These are phyloP conservation scores for Lipomyces yamanashiensis DNA, from an alignment of 805 yeast genomes.

Conservation along the genomic window DNA sequence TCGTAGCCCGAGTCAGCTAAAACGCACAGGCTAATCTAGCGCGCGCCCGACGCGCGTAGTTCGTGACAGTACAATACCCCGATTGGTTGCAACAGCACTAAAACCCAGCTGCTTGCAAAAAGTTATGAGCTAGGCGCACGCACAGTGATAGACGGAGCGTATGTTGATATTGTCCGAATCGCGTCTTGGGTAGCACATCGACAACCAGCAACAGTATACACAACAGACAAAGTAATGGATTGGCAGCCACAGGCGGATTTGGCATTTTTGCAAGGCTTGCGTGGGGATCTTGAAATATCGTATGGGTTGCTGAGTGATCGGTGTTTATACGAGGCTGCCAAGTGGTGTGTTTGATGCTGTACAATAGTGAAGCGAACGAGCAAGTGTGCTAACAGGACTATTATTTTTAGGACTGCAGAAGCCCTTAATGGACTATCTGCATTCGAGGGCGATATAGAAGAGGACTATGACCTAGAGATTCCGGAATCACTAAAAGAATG, in stretches of 20 bases:
- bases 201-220: neutral
- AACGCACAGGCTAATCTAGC: neutral
- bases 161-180: neutral
- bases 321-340: conserved; percentile 70
- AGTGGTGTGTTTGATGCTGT: conserved; percentile 56
- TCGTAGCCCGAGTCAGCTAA: too few species aligned
- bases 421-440: conserved; percentile 65
- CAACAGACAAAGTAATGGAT: neutral
- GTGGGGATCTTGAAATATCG: conserved; percentile 48
- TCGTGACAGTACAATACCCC: neutral
- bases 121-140: neutral
- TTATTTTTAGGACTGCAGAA: conserved; percentile 58
- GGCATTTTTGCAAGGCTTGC: conserved; percentile 3
- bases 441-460: conserved; percentile 39
- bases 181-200: neutral
- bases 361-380: too few species aligned
- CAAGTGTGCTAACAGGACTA: neutral
- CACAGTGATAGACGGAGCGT: neutral
- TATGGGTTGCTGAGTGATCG: conserved; percentile 56
- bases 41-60: conserved; percentile 11
- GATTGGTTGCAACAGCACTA: neutral
- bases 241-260: conserved; percentile 1
- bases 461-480: conserved; percentile 5
- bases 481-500: neutral
- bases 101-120: neutral